Conservation (phyloP, 2,329 filamentous ascomycete species). For the Colletotrichum coccodes region DNA sequence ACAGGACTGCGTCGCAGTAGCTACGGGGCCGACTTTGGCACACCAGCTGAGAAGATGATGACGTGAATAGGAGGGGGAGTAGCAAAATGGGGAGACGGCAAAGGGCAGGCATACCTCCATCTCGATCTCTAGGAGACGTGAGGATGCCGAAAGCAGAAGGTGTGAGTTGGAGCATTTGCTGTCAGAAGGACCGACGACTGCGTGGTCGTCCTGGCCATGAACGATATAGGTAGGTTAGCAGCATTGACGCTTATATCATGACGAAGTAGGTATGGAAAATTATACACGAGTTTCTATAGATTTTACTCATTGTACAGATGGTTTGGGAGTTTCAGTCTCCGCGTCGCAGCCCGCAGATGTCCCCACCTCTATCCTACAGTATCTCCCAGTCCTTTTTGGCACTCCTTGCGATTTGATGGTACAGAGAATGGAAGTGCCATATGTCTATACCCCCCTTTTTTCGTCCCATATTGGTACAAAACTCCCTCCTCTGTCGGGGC, state of each 20-base stretch:
- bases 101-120: background rate
- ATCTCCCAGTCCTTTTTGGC: background rate
- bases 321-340: background rate
- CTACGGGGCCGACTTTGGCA: background rate
- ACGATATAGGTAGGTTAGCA: background rate
- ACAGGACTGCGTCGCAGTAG: background rate
- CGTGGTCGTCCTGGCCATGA: too few species aligned
- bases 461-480: conserved; percentile 18
- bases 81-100: background rate
- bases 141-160: background rate
- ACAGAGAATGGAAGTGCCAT: conserved; percentile 13
- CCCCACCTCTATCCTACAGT: conserved; percentile 25
- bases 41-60: background rate
- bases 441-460: background rate
- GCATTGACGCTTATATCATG: background rate
- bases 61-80: background rate
- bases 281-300: conserved; percentile 12
- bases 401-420: conserved; percentile 7
- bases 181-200: background rate
- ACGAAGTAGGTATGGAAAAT: background rate
- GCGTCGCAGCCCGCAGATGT: background rate
- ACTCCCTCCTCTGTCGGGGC: background rate
- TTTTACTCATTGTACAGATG: conserved; percentile 25
- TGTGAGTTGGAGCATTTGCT: background rate
- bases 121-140: background rate